phyloP scores from a whole-genome alignment of 768 basidiomycete genomes.

The Pholiota microspora region DNA sequence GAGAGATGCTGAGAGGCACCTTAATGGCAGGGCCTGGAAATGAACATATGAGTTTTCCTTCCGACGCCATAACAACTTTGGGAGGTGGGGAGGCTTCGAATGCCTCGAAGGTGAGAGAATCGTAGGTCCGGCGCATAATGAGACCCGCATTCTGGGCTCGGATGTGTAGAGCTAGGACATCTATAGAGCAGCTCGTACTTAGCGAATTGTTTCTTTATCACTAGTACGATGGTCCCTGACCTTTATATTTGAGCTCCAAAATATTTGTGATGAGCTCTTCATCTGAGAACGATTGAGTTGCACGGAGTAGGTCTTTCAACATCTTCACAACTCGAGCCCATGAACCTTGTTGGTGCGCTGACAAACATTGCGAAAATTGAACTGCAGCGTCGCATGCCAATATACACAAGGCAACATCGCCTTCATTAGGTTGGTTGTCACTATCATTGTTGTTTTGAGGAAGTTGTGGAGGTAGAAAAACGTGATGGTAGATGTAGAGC shows the following conservation, averaged over 20 bases:
- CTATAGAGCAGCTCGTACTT: conserved; percentile 23
- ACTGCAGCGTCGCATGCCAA: conserved; percentile 17
- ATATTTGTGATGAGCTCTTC: neutral
- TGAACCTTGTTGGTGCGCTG: conserved; percentile 5
- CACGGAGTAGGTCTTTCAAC: conserved; percentile 15
- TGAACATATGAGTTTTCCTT: conserved; percentile 42
- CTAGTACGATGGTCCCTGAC: conserved; percentile 5
- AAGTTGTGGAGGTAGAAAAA: conserved; percentile 41
- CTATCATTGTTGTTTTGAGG: conserved; percentile 37
- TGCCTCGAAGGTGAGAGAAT: conserved; percentile 35
- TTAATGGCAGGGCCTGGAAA: conserved; percentile 46
- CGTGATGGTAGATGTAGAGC: conserved; percentile 33
- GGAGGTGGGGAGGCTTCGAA: conserved; percentile 44
- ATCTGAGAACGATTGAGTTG: conserved; percentile 6
- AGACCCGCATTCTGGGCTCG: conserved; percentile 48
- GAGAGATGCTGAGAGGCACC: conserved; percentile 26
- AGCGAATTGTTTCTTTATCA: no score
- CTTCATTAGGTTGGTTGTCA: neutral
- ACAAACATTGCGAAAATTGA: conserved; percentile 16
- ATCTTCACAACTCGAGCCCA: conserved; percentile 32
- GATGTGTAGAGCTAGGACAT: conserved; percentile 35
- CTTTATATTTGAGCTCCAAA: conserved; percentile 9
- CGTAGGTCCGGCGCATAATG: conserved; percentile 30
- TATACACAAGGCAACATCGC: conserved; percentile 25
- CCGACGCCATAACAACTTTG: conserved; percentile 30